Evolutionary conservation across 2,329 filamentous ascomycete genomes (phyloP).

Genomic region (Cordyceps fumosorosea): DNA sequence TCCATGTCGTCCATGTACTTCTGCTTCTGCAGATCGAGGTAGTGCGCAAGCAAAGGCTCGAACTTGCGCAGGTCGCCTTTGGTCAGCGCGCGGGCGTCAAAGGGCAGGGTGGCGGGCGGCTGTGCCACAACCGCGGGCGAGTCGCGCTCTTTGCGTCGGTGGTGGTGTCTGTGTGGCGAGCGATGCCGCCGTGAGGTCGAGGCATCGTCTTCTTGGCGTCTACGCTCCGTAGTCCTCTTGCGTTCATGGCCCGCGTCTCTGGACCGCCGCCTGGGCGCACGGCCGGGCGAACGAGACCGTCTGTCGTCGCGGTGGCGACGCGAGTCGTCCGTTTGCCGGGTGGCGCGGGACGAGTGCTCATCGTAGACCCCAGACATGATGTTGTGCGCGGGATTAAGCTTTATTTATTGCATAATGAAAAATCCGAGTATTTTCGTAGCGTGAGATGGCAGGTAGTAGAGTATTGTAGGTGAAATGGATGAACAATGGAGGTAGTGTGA

Average conservation of each 20-base stretch:
- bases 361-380: background rate
- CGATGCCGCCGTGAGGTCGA: slow-evolving; percentile 10
- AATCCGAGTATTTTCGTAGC: background rate
- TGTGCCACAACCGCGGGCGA: background rate
- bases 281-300: slow-evolving; percentile 15
- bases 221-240: slow-evolving; percentile 7
- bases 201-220: background rate
- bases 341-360: background rate
- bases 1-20: slow-evolving; percentile 61
- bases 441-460: background rate
- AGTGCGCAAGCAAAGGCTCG: slow-evolving; percentile 69
- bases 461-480: background rate
- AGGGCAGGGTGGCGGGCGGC: slow-evolving; percentile 46
- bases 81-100: slow-evolving; percentile 56
- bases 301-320: slow-evolving; percentile 7
- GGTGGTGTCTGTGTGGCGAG: slow-evolving; percentile 12
- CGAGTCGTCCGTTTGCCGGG: background rate
- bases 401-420: background rate
- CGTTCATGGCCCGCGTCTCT: background rate
- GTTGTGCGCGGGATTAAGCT: background rate
- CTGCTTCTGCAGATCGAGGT: slow-evolving; percentile 82
- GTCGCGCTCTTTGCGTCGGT: slow-evolving; percentile 13
- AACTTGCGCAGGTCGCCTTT: slow-evolving; percentile 63
- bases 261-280: slow-evolving; percentile 10
- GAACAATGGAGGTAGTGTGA: background rate